A percentile compares a stretch with the other conserved stretches of the same genome.
Evolutionary conservation across 176 grass and related monocot genomes (phyloP).

Genomic region (Musa schizocarpa): DNA sequence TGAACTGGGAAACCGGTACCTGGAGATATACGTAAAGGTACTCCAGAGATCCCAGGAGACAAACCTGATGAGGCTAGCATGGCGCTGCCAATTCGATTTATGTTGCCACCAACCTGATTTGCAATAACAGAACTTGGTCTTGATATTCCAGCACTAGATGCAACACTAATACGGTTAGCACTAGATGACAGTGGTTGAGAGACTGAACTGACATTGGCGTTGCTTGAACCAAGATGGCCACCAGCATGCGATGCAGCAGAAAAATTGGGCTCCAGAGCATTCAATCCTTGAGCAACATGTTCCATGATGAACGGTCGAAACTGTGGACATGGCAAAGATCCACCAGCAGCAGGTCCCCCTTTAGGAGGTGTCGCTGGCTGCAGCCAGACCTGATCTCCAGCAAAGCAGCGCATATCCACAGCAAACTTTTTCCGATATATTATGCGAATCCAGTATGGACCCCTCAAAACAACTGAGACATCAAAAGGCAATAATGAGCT

Average conservation of each 20-base stretch:
- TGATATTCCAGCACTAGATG: constrained; percentile 37
- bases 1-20: constrained; percentile 73
- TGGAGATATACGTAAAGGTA: constrained; percentile 64
- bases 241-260: constrained; percentile 41
- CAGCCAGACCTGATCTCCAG: constrained; percentile 98
- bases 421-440: constrained; percentile 99
- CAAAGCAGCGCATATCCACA: constrained; percentile 98
- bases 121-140: constrained; percentile 58
- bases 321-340: constrained; percentile 92
- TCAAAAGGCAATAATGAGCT: constrained; percentile 97
- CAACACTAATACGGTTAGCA: constrained; percentile 41
- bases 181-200: constrained; percentile 36
- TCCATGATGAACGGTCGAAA: constrained; percentile 99
- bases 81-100: constrained; percentile 64
- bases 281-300: constrained; percentile 99
- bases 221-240: constrained; percentile 43
- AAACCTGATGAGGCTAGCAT: constrained; percentile 69
- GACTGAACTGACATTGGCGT: constrained; percentile 23
- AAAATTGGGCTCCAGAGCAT: constrained; percentile 85
- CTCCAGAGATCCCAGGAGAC: constrained; percentile 61
- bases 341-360: constrained; percentile 80
- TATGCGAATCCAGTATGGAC: constrained; percentile 98
- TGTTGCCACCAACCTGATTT: constrained; percentile 59
- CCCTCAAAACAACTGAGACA: constrained; percentile 93
- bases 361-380: constrained; percentile 97